phyloP scores from a whole-genome alignment of 352 stramenopile genomes.

The Phytophthora litchii region DNA sequence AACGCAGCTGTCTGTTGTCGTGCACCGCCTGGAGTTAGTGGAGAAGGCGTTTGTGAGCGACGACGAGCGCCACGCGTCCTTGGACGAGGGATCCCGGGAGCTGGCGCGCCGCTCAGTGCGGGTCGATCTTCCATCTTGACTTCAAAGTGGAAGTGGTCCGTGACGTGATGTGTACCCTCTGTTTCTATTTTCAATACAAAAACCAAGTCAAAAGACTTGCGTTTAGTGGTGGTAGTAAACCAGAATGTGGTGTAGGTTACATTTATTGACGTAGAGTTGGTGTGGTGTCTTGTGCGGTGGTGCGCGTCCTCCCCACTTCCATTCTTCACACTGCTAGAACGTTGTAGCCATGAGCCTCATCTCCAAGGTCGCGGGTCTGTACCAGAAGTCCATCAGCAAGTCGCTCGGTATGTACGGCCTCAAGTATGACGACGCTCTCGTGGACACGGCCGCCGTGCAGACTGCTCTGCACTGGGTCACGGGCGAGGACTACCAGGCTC shows the following conservation, averaged over 20 bases:
- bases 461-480: slow-evolving; percentile 81
- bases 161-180: neutral
- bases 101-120: slow-evolving; percentile 10
- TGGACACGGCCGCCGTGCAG: slow-evolving; percentile 83
- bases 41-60: slow-evolving; percentile 13
- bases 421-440: slow-evolving; percentile 89
- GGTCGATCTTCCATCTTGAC: slow-evolving; percentile 30
- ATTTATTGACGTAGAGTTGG: neutral
- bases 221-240: neutral
- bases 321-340: slow-evolving; percentile 20
- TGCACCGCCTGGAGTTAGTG: neutral
- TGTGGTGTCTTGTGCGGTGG: slow-evolving; percentile 26
- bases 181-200: neutral
- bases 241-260: neutral
- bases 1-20: slow-evolving; percentile 7
- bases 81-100: slow-evolving; percentile 25
- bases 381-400: slow-evolving; percentile 88
- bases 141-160: neutral
- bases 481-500: slow-evolving; percentile 74
- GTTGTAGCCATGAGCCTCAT: slow-evolving; percentile 47
- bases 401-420: slow-evolving; percentile 80
- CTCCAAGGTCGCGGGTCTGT: slow-evolving; percentile 68
- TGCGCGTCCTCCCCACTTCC: slow-evolving; percentile 11
- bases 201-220: no score
- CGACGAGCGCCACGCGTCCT: slow-evolving; percentile 42